Percentiles rank a stretch among this genome's conserved stretches.
Evolutionary conservation across 2,329 filamentous ascomycete species (phyloP).

Genomic region (Exophiala lecanii-corni): DNA sequence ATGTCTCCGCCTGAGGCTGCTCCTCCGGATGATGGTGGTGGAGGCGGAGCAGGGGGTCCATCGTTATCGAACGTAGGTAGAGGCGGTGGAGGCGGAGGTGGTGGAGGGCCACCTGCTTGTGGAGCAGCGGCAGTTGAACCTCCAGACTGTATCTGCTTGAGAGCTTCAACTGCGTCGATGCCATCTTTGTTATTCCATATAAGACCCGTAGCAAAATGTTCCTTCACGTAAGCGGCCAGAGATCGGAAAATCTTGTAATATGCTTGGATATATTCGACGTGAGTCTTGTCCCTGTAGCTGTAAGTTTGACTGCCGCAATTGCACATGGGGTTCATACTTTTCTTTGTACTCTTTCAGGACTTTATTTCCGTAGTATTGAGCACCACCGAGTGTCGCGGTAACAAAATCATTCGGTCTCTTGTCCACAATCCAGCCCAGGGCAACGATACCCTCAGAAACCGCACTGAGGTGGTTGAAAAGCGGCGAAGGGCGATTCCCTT

Average conservation of each 20-base stretch:
- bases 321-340: slow-evolving; percentile 47
- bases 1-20: slow-evolving; percentile 57
- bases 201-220: slow-evolving; percentile 73
- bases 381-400: slow-evolving; percentile 73
- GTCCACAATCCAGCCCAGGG: slow-evolving; percentile 86
- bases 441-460: slow-evolving; percentile 83
- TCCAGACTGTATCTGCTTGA: slow-evolving; percentile 53
- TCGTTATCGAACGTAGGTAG: slow-evolving; percentile 46
- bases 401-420: slow-evolving; percentile 80
- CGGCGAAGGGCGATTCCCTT: slow-evolving; percentile 70
- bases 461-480: slow-evolving; percentile 79
- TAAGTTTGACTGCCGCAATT: background rate
- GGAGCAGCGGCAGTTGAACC: slow-evolving; percentile 30
- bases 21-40: slow-evolving; percentile 44
- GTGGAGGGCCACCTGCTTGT: slow-evolving; percentile 37
- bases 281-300: slow-evolving; percentile 62
- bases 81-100: slow-evolving; percentile 49
- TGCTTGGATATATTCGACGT: slow-evolving; percentile 85
- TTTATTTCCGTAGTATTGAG: slow-evolving; percentile 92
- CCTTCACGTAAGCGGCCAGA: slow-evolving; percentile 76
- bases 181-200: slow-evolving; percentile 79
- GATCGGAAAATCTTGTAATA: slow-evolving; percentile 88
- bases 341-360: slow-evolving; percentile 89
- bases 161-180: slow-evolving; percentile 64
- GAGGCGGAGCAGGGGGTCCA: slow-evolving; percentile 60